Evolutionary conservation across 2,329 filamentous ascomycete species (phyloP).

Genomic region (Colletotrichum cordylinicola): DNA sequence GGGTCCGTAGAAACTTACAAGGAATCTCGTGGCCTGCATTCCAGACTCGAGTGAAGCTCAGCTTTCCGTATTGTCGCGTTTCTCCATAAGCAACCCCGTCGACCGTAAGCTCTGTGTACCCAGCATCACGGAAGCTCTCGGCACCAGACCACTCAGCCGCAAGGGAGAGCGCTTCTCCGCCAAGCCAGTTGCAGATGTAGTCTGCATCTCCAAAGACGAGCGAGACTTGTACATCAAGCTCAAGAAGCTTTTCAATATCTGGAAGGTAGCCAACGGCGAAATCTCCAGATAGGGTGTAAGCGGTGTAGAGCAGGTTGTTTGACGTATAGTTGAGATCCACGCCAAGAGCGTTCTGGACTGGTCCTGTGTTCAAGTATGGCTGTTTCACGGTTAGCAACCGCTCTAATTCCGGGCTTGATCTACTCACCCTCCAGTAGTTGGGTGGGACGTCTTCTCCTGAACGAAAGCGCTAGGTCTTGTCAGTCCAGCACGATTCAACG

Average conservation of each 20-base stretch:
- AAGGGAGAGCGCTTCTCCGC: slow-evolving; percentile 53
- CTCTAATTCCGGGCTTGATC: neutral
- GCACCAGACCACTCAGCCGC: slow-evolving; percentile 66
- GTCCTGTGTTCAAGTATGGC: slow-evolving; percentile 14
- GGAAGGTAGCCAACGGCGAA: slow-evolving; percentile 4
- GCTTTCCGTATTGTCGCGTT: slow-evolving; percentile 70
- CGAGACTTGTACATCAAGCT: slow-evolving; percentile 58
- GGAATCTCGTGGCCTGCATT: slow-evolving; percentile 53
- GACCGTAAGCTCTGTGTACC: slow-evolving; percentile 68
- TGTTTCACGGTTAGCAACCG: neutral
- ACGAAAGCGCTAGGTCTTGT: neutral
- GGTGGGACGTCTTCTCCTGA: neutral
- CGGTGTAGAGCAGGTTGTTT: slow-evolving; percentile 4
- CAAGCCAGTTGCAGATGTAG: slow-evolving; percentile 58
- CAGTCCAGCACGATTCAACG: fast-evolving
- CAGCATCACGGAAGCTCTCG: slow-evolving; percentile 62
- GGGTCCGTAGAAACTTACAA: neutral
- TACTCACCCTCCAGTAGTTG: neutral
- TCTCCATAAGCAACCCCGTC: slow-evolving; percentile 66
- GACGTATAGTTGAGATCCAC: slow-evolving; percentile 61
- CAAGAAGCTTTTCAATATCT: slow-evolving; percentile 43
- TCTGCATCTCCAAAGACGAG: slow-evolving; percentile 64
- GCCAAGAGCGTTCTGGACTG: slow-evolving; percentile 65
- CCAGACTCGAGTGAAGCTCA: slow-evolving; percentile 62
- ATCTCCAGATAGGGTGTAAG: neutral